These are phyloP conservation scores for Cladosporium sp. DNA, from an alignment of 2,329 filamentous ascomycete species.

Conservation along the genomic window DNA sequence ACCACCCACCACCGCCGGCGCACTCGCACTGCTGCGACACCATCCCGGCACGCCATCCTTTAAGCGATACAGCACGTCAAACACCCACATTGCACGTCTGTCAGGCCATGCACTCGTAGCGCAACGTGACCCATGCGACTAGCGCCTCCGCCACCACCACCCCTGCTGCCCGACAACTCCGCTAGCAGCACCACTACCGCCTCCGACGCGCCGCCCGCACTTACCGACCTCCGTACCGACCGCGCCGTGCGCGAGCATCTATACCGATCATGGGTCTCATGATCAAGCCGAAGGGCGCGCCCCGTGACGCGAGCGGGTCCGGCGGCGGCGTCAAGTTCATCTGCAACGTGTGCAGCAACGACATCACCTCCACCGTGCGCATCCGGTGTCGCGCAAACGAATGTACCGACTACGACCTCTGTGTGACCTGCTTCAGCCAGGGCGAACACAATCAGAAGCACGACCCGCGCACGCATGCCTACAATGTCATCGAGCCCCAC, in stretches of 20 bases:
- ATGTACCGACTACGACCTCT: slow-evolving; percentile 94
- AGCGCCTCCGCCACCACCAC: background rate
- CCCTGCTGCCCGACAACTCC: background rate
- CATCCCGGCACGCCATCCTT: no score
- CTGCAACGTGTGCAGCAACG: slow-evolving; percentile 92
- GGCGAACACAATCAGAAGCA: slow-evolving; percentile 77
- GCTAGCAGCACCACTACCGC: no score
- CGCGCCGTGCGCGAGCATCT: no score
- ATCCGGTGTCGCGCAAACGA: slow-evolving; percentile 80
- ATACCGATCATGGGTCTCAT: slow-evolving; percentile 27
- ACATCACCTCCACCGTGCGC: slow-evolving; percentile 95
- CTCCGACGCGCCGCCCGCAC: no score
- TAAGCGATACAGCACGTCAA: no score
- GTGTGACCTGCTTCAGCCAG: slow-evolving; percentile 86
- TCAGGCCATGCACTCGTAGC: background rate
- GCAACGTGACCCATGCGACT: background rate
- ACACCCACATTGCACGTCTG: no score
- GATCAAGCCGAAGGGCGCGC: slow-evolving; percentile 29
- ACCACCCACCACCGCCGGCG: no score
- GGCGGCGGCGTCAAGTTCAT: slow-evolving; percentile 67
- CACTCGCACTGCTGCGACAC: no score
- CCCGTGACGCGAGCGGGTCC: slow-evolving; percentile 19
- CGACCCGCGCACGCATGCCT: slow-evolving; percentile 78
- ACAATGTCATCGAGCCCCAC: slow-evolving; percentile 94
- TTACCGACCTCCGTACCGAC: no score